phyloP scores from a whole-genome alignment of 768 basidiomycete genomes.

The Pleurotus platypus region DNA sequence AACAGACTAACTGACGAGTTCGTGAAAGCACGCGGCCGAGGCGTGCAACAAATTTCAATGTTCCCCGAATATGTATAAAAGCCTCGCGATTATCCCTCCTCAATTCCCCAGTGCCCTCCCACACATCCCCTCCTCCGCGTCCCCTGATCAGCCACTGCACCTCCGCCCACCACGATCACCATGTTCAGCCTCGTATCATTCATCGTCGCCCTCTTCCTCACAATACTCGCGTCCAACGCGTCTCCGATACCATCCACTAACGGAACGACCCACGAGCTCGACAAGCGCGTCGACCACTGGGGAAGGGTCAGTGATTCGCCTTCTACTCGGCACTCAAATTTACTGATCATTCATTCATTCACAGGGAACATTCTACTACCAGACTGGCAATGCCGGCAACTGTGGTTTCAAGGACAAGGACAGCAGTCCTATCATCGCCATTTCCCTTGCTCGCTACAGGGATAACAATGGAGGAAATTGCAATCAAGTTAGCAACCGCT shows the following conservation, averaged over 20 bases:
- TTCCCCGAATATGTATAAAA: conserved; percentile 17
- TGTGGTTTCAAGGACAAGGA: conserved; percentile 52
- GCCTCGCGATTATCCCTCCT: conserved; percentile 13
- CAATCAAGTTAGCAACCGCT: conserved; percentile 44
- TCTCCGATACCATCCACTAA: conserved; percentile 37
- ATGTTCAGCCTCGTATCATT: conserved; percentile 38
- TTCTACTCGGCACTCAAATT: neutral
- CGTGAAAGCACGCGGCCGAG: conserved; percentile 5
- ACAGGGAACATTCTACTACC: conserved; percentile 69
- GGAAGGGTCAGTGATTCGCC: conserved; percentile 41
- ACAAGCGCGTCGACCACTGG: conserved; percentile 47
- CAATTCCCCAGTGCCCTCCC: conserved; percentile 15
- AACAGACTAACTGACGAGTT: neutral
- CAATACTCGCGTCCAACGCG: conserved; percentile 38
- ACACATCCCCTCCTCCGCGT: conserved; percentile 9
- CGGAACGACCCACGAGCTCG: conserved; percentile 28
- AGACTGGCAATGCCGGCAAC: conserved; percentile 47
- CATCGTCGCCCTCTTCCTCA: conserved; percentile 36
- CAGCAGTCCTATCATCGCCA: conserved; percentile 58
- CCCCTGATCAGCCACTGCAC: conserved; percentile 4
- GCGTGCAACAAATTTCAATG: conserved; percentile 10
- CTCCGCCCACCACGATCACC: conserved; percentile 4
- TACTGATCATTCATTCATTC: conserved; percentile 20
- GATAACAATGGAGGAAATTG: conserved; percentile 51
- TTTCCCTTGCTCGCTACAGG: conserved; percentile 52